Conservation (phyloP, 176 grass and related monocot genomes). For the Musa itinerans region DNA sequence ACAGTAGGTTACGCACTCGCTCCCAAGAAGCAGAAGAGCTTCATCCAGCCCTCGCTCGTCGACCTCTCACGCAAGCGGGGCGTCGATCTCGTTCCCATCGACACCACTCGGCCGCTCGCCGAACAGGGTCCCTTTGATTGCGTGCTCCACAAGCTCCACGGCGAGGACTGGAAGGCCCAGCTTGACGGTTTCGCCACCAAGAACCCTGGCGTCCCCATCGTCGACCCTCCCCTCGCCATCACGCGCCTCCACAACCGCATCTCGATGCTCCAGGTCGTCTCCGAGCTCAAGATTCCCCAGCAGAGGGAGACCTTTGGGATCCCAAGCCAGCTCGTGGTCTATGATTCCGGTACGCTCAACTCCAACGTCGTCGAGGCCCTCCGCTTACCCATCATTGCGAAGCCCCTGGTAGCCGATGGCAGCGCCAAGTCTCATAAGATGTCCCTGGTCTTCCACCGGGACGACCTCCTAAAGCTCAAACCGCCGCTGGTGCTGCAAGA, state of each 20-base stretch:
- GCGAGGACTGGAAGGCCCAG: constrained; percentile 30
- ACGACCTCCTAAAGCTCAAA: too few species aligned
- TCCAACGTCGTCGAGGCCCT: constrained; percentile 60
- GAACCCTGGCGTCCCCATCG: constrained; percentile 42
- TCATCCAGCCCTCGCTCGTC: too few species aligned
- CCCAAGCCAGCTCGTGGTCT: constrained; percentile 77
- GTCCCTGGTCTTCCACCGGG: too few species aligned
- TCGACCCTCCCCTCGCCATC: constrained; percentile 62
- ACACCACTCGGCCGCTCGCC: constrained; percentile 36
- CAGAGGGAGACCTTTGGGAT: constrained; percentile 59
- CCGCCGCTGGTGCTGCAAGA: too few species aligned
- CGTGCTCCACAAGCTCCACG: constrained; percentile 76
- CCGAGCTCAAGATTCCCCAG: constrained; percentile 49
- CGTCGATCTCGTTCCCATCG: constrained; percentile 59
- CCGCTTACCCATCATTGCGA: constrained; percentile 53
- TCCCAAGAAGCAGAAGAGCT: too few species aligned
- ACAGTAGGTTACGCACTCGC: too few species aligned
- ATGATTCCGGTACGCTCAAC: constrained; percentile 57
- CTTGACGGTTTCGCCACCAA: constrained; percentile 27
- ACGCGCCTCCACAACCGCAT: constrained; percentile 45
- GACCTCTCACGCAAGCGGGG: constrained; percentile 28
- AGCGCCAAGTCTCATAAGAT: too few species aligned
- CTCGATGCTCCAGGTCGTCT: constrained; percentile 47
- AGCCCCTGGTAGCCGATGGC: too few species aligned
- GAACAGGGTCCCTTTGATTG: constrained; percentile 82